Percentiles rank a stretch among this genome's conserved stretches.
These are phyloP conservation scores for Lathyrus oleraceus DNA, from an alignment of 306 rosid species.

Conservation along the genomic window DNA sequence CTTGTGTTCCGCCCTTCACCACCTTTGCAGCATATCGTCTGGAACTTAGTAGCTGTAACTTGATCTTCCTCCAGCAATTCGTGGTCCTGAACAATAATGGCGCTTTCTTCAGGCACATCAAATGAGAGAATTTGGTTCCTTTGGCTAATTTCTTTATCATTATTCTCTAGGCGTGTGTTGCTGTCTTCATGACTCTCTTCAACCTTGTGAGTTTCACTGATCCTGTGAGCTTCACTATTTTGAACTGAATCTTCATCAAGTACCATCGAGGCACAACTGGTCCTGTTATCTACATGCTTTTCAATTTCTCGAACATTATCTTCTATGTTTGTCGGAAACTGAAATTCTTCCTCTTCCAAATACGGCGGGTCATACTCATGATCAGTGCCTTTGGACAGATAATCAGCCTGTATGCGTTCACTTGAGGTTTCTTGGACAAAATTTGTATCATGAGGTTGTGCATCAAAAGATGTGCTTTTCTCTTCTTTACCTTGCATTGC, in stretches of 20 bases:
- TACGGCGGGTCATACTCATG: conserved; percentile 46
- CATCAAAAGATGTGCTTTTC: conserved; percentile 35
- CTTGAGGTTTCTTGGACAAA: conserved; percentile 31
- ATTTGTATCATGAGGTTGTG: conserved; percentile 20
- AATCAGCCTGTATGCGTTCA: conserved; percentile 35
- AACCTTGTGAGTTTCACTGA: conserved; percentile 6
- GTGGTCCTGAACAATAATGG: conserved; percentile 12
- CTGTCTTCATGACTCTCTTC: conserved; percentile 29
- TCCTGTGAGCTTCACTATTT: conserved; percentile 27
- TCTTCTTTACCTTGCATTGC: conserved; percentile 17
- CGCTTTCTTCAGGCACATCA: conserved; percentile 26
- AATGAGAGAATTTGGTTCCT: conserved; percentile 5
- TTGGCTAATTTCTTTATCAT: conserved; percentile 20
- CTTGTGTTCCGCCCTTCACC: conserved; percentile 30
- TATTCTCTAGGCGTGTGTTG: conserved; percentile 20
- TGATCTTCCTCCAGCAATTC: conserved; percentile 33
- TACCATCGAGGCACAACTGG: conserved; percentile 5
- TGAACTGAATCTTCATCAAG: conserved; percentile 30
- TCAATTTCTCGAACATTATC: conserved; percentile 39
- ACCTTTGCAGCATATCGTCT: conserved; percentile 16
- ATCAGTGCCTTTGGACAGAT: conserved; percentile 25
- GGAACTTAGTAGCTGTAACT: conserved; percentile 15
- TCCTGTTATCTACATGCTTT: conserved; percentile 28
- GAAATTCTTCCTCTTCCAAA: conserved; percentile 40
- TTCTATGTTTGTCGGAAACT: conserved; percentile 28